Evolutionary conservation across 768 basidiomycete genomes (phyloP).

Genomic region (Infundibulicybe gibba): DNA sequence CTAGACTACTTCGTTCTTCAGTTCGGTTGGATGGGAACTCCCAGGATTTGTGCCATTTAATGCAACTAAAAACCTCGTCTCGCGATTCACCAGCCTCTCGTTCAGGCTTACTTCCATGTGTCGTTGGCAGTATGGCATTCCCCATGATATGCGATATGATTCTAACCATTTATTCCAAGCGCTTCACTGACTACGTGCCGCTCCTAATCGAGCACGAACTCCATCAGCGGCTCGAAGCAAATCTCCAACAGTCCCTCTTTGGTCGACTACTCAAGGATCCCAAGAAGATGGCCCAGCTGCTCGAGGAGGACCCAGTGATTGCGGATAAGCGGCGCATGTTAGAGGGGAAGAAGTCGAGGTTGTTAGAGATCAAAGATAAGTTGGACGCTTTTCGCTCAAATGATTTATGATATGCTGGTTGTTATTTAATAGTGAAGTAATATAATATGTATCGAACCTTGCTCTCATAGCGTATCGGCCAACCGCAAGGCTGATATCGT

Average conservation of each 20-base stretch:
- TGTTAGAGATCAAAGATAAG: conserved; percentile 28
- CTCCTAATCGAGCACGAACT: conserved; percentile 43
- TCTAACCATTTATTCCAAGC: conserved; percentile 27
- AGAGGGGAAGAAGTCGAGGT: conserved; percentile 15
- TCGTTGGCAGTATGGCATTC: conserved; percentile 42
- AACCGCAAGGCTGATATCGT: no score
- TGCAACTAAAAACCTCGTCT: conserved; percentile 23
- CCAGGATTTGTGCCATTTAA: conserved; percentile 30
- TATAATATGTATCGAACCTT: no score
- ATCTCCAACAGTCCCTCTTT: conserved; percentile 31
- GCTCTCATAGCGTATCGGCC: no score
- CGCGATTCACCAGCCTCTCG: conserved; percentile 22
- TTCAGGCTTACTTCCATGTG: conserved; percentile 53
- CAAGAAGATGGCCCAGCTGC: conserved; percentile 20
- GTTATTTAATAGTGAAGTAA: no score
- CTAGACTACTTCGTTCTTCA: conserved; percentile 5
- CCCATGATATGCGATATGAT: neutral
- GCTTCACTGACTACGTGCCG: conserved; percentile 52
- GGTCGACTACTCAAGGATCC: conserved; percentile 16
- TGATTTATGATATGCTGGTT: no score
- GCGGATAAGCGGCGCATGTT: conserved; percentile 25
- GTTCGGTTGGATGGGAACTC: conserved; percentile 34
- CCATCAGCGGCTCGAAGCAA: conserved; percentile 31
- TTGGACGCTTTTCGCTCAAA: conserved; percentile 18
- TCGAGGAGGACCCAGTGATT: conserved; percentile 37